Base-by-base conservation (phyloP, 192 early-diverging fungal species). In the Linderina pennispora region DNA sequence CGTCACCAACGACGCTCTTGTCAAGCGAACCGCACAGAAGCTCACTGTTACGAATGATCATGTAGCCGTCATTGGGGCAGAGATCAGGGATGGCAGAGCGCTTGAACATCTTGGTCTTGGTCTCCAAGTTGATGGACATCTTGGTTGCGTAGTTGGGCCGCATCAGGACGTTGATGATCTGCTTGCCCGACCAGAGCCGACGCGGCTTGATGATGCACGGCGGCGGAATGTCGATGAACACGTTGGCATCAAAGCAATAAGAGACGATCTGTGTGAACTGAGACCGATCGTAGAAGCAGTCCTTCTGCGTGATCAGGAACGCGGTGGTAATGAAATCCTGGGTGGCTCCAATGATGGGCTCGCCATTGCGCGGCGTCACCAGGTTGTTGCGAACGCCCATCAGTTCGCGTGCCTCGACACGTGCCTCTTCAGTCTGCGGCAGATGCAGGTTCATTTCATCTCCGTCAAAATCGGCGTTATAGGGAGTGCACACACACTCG, bases 371-470 rank as follows among this genome's bases (percentile, higher is more conserved):
- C 14, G 97, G 97, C 1, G 97, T 98, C 0, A 98, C 92, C 51
- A 99, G 70, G 55, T 99, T 99, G 53, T 94, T 90, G 53, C 92
- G 90, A 35, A 92, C 85, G 19, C 94, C 94, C 92, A 98, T 94
- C 36, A 99, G 68, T 56, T 92, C 85, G 49, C 92, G 87, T 0
- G 95, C 95, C 62, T 99, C 97, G 8, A 92, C 81, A 11, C 92
- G 80, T 1, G 97, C 95, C 73, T 99, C 97, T 63, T 99, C 95
- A 1, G 97, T 97, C 70, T 99, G 97, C 20, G 97, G 97, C 3
- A 98, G 84, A 68, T 99, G 97, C 64, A 99, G 71, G 58, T 99
- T 99, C 97, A 99, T 99, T 65, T 99, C 97, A 63, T 99, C 97
- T 52, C 97, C 97, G 50, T 99, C 97, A 55, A 98, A 98, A 81